phyloP scores from a whole-genome alignment of 192 early-diverging fungal species.

The Coemansia asiatica region DNA sequence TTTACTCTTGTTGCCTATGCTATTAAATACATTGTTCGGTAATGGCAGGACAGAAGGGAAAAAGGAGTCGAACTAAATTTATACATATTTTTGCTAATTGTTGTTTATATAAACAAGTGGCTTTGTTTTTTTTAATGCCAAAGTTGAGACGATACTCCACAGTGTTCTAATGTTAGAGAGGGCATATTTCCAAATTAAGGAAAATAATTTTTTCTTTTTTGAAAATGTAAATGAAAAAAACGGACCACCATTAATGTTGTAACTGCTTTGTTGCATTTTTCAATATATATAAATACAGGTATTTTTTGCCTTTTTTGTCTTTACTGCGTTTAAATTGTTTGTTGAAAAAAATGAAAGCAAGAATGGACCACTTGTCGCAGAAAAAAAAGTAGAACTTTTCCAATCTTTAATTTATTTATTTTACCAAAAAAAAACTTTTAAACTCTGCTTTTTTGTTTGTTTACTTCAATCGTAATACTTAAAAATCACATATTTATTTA shows the following conservation, averaged over 20 bases:
- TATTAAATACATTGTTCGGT: background rate
- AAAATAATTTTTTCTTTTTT: too few relatives aligned
- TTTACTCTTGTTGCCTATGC: background rate
- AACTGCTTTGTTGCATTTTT: conserved; percentile 7
- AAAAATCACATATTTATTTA: too few relatives aligned
- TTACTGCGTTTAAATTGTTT: background rate
- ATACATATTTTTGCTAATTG: too few relatives aligned
- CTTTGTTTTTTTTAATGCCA: background rate
- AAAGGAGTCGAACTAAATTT: too few relatives aligned
- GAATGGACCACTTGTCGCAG: background rate
- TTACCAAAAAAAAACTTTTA: too few relatives aligned
- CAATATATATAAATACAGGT: background rate
- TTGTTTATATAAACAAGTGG: background rate
- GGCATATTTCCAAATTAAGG: background rate
- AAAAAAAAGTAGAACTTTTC: background rate
- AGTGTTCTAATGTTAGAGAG: background rate
- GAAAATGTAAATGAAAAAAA: too few relatives aligned
- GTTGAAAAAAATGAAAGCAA: background rate
- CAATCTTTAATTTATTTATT: too few relatives aligned
- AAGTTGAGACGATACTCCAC: background rate
- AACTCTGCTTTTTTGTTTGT: too few relatives aligned
- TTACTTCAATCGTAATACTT: too few relatives aligned
- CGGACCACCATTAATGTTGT: too few relatives aligned
- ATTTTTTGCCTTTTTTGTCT: background rate
- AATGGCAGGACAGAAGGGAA: background rate